Percentiles rank a stretch among this genome's conserved stretches.
Conservation (phyloP, 169 alveolate species). For the Plasmodium cynomolgi region DNA sequence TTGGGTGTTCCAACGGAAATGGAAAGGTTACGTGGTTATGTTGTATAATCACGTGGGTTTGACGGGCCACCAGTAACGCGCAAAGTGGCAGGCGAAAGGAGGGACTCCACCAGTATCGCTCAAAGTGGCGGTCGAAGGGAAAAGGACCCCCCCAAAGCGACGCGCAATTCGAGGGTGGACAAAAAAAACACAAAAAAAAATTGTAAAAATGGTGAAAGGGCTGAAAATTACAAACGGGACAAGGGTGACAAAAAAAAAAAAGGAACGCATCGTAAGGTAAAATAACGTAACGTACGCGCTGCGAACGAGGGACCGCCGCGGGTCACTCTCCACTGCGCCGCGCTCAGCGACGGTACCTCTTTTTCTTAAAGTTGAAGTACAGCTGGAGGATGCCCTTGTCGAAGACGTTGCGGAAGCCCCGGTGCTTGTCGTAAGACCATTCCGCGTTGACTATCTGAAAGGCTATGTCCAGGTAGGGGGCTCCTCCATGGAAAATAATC, state of each 20-base stretch:
- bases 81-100: too few species aligned
- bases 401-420: conserved; percentile 92
- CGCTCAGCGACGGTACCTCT: conserved; percentile 90
- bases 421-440: conserved; percentile 94
- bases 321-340: too few species aligned
- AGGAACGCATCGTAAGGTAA: not conserved
- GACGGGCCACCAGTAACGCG: not conserved
- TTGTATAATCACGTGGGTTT: not conserved
- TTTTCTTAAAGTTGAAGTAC: conserved; percentile 93
- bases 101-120: too few species aligned
- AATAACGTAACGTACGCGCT: too few species aligned
- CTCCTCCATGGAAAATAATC: conserved; percentile 97
- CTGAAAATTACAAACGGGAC: not conserved
- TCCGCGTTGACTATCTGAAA: conserved; percentile 96
- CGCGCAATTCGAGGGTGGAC: not conserved
- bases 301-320: too few species aligned
- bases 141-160: too few species aligned
- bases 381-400: conserved; percentile 93
- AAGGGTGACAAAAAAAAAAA: not conserved
- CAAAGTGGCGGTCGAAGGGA: too few species aligned
- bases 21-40: too few species aligned
- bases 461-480: conserved; percentile 97
- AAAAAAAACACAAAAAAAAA: not conserved
- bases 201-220: not conserved
- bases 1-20: too few species aligned